Conservation (phyloP, 2,329 filamentous ascomycete species). For the Cryphonectria parasitica region DNA sequence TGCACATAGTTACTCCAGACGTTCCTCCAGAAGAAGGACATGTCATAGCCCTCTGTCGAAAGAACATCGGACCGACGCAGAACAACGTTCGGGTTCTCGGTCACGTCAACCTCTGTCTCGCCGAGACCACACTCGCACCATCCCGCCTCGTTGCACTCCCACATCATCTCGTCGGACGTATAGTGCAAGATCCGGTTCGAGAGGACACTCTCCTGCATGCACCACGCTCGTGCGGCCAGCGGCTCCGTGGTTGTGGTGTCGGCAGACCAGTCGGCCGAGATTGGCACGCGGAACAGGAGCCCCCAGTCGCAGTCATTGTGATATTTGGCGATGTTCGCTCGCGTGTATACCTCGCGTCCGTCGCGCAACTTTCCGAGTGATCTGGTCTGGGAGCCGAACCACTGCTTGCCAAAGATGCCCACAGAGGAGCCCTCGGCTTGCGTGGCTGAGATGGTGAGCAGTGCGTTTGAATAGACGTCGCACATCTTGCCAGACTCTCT, state of each 20-base stretch:
- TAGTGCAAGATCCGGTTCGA: conserved; percentile 19
- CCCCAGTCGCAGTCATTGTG: conserved; percentile 17
- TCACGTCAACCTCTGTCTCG: background rate
- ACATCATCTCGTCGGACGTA: conserved; percentile 21
- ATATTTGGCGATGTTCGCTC: conserved; percentile 1
- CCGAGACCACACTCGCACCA: conserved; percentile 15
- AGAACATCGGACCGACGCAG: conserved; percentile 13
- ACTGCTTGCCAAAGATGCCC: conserved; percentile 13
- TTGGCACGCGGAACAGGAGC: conserved; percentile 8
- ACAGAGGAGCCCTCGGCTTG: conserved; percentile 8
- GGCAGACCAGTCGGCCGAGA: conserved; percentile 1
- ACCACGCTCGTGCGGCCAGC: conserved; percentile 11
- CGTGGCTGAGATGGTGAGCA: conserved; percentile 18
- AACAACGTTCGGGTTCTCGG: conserved; percentile 12
- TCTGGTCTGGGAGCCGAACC: conserved; percentile 1
- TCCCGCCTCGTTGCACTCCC: conserved; percentile 13
- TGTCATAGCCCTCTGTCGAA: background rate
- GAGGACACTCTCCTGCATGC: conserved; percentile 17
- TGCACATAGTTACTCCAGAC: conserved; percentile 14
- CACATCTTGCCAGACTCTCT: conserved; percentile 25
- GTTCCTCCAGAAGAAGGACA: conserved; percentile 12
- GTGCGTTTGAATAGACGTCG: conserved; percentile 17
- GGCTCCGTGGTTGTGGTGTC: background rate
- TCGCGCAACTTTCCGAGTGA: conserved; percentile 29
- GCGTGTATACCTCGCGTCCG: background rate